Evolutionary conservation across 305 asterid genomes (phyloP).

Genomic region (Lippia alba): DNA sequence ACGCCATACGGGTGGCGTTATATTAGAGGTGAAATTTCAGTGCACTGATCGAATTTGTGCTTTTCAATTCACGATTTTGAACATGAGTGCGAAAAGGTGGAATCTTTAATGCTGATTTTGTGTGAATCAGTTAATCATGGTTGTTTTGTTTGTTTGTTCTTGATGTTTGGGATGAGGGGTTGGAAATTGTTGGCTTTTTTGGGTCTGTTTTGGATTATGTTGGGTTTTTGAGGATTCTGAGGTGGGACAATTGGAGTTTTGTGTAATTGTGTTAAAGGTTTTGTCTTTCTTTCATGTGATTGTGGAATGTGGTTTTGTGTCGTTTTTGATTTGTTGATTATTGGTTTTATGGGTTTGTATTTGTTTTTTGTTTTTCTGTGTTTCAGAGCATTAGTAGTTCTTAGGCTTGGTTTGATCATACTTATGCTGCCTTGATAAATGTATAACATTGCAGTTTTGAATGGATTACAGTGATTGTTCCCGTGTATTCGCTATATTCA

Average conservation of each 20-base stretch:
- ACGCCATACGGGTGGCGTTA: constrained; percentile 89
- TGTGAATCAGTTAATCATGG: neutral
- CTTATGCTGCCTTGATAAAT: neutral
- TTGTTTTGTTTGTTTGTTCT: constrained; percentile 7
- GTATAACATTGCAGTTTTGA: neutral
- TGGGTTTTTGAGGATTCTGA: constrained; percentile 8
- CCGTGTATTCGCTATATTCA: neutral
- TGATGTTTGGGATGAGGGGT: constrained; percentile 1
- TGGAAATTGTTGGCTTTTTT: constrained; percentile 2
- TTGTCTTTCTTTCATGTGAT: constrained; percentile 10
- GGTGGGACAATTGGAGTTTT: constrained; percentile 26
- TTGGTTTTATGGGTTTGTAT: neutral
- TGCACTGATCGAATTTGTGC: constrained; percentile 12
- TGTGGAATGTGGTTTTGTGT: constrained; percentile 24
- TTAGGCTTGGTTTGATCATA: neutral
- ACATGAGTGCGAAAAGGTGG: neutral
- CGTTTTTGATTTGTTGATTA: constrained; percentile 2
- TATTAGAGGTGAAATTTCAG: constrained; percentile 59
- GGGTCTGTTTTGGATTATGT: constrained; percentile 22
- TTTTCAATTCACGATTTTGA: constrained; percentile 11
- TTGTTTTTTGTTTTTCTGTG: neutral
- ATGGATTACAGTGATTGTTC: neutral
- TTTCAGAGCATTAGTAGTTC: constrained; percentile 8
- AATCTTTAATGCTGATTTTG: constrained; percentile 8
- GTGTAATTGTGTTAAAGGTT: constrained; percentile 31